Percentiles rank a stretch among this genome's conserved stretches.
Evolutionary conservation across 1,284 basidiomycete genomes (phyloP).

Genomic region (Heterobasidion parviporum): DNA sequence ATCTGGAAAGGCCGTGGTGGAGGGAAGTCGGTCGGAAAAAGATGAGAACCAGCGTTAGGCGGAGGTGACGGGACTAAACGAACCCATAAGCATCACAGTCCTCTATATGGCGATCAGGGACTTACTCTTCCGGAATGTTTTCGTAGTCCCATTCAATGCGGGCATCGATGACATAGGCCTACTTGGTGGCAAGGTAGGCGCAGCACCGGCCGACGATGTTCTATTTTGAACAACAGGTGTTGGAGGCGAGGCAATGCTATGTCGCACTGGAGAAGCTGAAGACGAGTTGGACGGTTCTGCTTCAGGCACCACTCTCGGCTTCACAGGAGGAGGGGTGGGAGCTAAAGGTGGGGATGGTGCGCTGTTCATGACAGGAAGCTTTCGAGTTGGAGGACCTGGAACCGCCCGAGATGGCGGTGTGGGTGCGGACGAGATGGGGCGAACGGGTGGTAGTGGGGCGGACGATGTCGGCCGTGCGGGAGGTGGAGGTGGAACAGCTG

Average conservation of each 20-base stretch:
- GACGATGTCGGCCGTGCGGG: slow-evolving; percentile 20
- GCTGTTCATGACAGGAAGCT: slow-evolving; percentile 16
- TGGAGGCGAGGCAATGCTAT: slow-evolving; percentile 24
- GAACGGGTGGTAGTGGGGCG: slow-evolving; percentile 13
- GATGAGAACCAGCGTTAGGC: slow-evolving; percentile 56
- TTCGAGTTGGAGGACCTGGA: slow-evolving; percentile 19
- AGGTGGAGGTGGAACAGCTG: slow-evolving; percentile 24
- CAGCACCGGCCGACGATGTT: slow-evolving; percentile 15
- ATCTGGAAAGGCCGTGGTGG: slow-evolving; percentile 58
- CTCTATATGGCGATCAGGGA: slow-evolving; percentile 1
- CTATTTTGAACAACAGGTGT: slow-evolving; percentile 23
- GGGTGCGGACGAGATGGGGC: slow-evolving; percentile 21
- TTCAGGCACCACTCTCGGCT: slow-evolving; percentile 28
- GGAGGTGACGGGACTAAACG: slow-evolving; percentile 66
- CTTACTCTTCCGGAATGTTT: slow-evolving; percentile 43
- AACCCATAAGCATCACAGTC: slow-evolving; percentile 6
- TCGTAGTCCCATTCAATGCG: slow-evolving; percentile 20
- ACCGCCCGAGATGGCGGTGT: slow-evolving; percentile 12
- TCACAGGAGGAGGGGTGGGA: slow-evolving; percentile 29
- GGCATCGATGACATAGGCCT: slow-evolving; percentile 1
- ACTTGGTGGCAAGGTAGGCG: slow-evolving; percentile 7
- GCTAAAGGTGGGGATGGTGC: slow-evolving; percentile 9
- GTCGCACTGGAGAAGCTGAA: slow-evolving; percentile 16
- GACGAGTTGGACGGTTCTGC: slow-evolving; percentile 17
- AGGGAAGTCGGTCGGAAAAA: slow-evolving; percentile 68